phyloP scores from a whole-genome alignment of 441 rosid species.

The Populus trichocarpa region DNA sequence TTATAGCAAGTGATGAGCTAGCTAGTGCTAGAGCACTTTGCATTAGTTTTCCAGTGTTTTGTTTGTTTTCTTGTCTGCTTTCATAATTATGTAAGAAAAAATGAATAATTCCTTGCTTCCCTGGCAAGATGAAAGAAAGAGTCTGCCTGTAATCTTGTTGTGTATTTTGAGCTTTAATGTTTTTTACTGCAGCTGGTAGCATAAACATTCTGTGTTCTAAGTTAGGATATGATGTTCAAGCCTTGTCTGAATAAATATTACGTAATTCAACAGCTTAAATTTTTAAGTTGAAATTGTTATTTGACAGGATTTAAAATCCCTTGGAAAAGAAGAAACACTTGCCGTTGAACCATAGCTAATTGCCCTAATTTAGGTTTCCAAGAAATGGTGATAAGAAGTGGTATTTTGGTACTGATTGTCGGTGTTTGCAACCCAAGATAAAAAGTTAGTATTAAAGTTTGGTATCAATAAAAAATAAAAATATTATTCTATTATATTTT shows the following conservation, averaged over 20 bases:
- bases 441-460: too few species aligned
- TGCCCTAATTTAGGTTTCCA: too few species aligned
- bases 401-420: neutral
- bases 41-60: neutral
- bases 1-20: too few species aligned
- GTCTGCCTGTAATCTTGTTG: neutral
- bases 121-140: neutral
- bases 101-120: neutral
- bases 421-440: too few species aligned
- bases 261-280: too few species aligned
- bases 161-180: neutral
- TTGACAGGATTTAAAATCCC: neutral
- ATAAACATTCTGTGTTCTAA: too few species aligned
- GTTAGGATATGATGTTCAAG: neutral
- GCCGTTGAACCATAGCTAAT: neutral
- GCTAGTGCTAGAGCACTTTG: neutral
- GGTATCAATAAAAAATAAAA: too few species aligned
- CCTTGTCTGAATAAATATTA: neutral
- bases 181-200: neutral
- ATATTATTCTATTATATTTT: too few species aligned
- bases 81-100: neutral
- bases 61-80: neutral
- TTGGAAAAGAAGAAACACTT: neutral
- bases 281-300: neutral
- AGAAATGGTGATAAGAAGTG: too few species aligned